A percentile compares a stretch with the other conserved stretches of the same genome.
Conservation (phyloP, 2,329 filamentous ascomycete genomes). For the Botrytis galanthina region DNA sequence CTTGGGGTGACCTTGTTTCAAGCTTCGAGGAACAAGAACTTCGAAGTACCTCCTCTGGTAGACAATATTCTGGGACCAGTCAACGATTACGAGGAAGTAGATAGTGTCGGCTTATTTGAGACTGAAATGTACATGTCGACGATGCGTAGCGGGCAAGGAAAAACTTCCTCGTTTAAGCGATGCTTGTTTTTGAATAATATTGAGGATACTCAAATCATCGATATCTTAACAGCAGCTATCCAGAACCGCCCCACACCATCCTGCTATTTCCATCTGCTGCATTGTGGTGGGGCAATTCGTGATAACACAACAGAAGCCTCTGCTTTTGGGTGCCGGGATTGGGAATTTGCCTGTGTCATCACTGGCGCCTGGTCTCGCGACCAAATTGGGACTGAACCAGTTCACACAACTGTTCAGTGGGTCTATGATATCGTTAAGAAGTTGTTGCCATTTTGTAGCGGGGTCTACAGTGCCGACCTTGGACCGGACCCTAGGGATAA, state of each 20-base stretch:
- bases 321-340: constrained; percentile 62
- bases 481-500: constrained; percentile 60
- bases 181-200: constrained; percentile 58
- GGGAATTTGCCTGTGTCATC: constrained; percentile 62
- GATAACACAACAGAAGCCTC: constrained; percentile 46
- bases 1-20: constrained; percentile 53
- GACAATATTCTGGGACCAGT: constrained; percentile 40
- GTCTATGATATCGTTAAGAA: constrained; percentile 51
- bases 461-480: constrained; percentile 60
- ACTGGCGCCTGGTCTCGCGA: constrained; percentile 60
- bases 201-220: constrained; percentile 37
- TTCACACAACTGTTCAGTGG: constrained; percentile 48
- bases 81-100: constrained; percentile 40
- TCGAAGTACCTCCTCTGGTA: constrained; percentile 21
- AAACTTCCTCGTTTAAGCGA: constrained; percentile 63
- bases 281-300: constrained; percentile 54
- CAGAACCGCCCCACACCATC: constrained; percentile 38
- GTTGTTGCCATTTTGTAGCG: constrained; percentile 50
- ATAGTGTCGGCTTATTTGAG: constrained; percentile 54
- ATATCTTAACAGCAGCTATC: constrained; percentile 47
- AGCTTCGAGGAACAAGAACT: constrained; percentile 35
- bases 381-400: constrained; percentile 46
- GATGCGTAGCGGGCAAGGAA: constrained; percentile 59
- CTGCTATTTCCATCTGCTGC: constrained; percentile 62
- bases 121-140: constrained; percentile 58